Conservation (phyloP, 768 basidiomycete species). For the Chalciporus pseudorubinellus region DNA sequence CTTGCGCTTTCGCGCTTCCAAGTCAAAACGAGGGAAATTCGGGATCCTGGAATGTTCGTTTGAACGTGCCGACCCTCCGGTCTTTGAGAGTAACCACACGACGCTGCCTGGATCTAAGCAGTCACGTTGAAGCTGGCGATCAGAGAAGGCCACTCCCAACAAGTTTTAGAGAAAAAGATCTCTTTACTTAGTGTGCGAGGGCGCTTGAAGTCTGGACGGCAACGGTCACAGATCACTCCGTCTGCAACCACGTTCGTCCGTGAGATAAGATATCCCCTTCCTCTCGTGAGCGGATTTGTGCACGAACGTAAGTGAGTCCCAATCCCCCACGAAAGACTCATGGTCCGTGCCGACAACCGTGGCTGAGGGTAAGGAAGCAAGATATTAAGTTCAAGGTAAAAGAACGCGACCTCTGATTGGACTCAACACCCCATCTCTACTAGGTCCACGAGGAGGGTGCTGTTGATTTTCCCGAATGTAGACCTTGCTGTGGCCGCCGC, state of each 20-base stretch:
- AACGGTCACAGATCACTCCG: not conserved
- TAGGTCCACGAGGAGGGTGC: constrained; percentile 1
- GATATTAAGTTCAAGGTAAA: too few relatives aligned
- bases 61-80: not conserved
- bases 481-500: constrained; percentile 20
- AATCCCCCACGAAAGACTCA: not conserved
- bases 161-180: not conserved
- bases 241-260: constrained; percentile 9
- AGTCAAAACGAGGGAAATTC: not conserved
- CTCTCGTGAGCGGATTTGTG: not conserved
- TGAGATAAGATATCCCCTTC: constrained; percentile 2
- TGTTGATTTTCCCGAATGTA: not conserved
- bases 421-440: not conserved
- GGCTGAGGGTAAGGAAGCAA: not conserved
- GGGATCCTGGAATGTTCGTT: not conserved
- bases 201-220: not conserved
- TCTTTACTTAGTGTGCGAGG: not conserved
- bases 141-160: not conserved
- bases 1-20: not conserved
- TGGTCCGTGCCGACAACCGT: not conserved
- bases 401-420: not conserved
- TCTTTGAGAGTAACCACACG: not conserved
- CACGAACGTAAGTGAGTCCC: constrained; percentile 9
- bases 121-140: not conserved
- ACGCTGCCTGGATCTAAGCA: constrained; percentile 1